Base-by-base conservation (phyloP, 1,284 basidiomycete genomes). In the Leccinum pallidistipes region DNA sequence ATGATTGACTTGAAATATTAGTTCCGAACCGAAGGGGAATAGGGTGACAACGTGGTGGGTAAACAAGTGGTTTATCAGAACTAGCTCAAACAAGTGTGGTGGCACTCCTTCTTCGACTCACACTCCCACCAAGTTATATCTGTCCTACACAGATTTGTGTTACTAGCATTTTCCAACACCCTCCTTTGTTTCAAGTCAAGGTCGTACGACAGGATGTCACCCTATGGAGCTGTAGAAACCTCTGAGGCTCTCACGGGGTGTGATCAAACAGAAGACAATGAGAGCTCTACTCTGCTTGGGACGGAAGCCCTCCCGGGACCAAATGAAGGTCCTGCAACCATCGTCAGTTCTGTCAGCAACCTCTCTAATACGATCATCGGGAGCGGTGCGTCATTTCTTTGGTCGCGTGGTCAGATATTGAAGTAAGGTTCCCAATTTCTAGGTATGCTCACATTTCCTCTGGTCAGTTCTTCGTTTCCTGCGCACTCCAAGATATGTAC, bases 291-390 rank as follows among this genome's bases (percentile, higher is more conserved):
- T 14, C 75, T 91, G 54, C 77, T 91, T 21, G 83, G 83, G 38
- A 77, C 74, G 32, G 77, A 77, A 56, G 68, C 77, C 12, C 65
- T 68, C 7, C 62, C 66, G 31, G 74, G 64, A 67, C 62, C 18
- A 73, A 80, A 67, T 51, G 87, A 90, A 45, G 90, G 90, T 0
- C 84, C 86, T 74, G 91, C 88, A 29, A 84, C 77, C 51, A 74
- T 92, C 34, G 67, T 80, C 27, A 90, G 90, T 65, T 86, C 83
- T 62, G 81, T 90, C 56, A 86, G 89, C 65, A 95, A 95, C 70
- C 78, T 95, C 58, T 80, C 86, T 52, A 94, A 96, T 70, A 96
- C 94, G 0, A 94, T 95, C 68, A 90, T 95, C 69, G 93, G 94
- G 14, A 94, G 91, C 61, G 94, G 93, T 86, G 76, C 72, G 82